A percentile compares a stretch with the other conserved stretches of the same genome.
Conservation (phyloP, 805 yeast genomes). For the Ogataea paraovalis region DNA sequence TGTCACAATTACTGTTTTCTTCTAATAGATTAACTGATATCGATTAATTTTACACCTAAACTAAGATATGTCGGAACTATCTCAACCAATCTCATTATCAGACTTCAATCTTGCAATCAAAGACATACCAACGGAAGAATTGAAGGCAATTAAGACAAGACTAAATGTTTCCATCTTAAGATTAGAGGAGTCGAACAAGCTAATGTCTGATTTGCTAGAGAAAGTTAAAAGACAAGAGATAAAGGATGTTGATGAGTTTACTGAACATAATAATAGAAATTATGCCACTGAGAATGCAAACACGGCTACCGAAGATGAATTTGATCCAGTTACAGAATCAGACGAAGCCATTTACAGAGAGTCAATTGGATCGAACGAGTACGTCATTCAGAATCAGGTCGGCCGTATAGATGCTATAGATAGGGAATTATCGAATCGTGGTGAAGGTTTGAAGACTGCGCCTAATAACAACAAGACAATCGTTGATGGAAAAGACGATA, state of each 20-base stretch:
- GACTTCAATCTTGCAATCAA: conserved; percentile 29
- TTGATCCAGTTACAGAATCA: conserved; percentile 22
- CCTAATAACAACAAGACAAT: not conserved
- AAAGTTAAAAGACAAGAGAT: conserved; percentile 19
- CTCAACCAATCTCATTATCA: conserved; percentile 25
- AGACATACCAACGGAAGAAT: conserved; percentile 41
- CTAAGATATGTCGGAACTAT: conserved; percentile 22
- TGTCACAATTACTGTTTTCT: too few species aligned
- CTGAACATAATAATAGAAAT: not conserved
- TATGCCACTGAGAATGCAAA: conserved; percentile 24
- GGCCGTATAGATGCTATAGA: conserved; percentile 42
- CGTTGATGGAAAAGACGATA: not conserved
- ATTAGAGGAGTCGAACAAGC: conserved; percentile 47
- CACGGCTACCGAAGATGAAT: conserved; percentile 33
- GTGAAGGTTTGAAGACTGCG: conserved; percentile 7
- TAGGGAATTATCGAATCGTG: conserved; percentile 46
- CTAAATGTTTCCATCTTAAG: conserved; percentile 42
- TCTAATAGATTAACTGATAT: too few species aligned
- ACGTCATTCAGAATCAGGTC: conserved; percentile 49
- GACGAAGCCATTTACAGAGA: conserved; percentile 52
- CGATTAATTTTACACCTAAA: too few species aligned
- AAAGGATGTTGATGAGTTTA: conserved; percentile 10
- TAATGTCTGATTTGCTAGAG: conserved; percentile 41
- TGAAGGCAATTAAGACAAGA: conserved; percentile 30
- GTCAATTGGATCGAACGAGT: conserved; percentile 52